Conservation (phyloP, 495 filamentous ascomycete species). For the Daldinia vernicosa region DNA sequence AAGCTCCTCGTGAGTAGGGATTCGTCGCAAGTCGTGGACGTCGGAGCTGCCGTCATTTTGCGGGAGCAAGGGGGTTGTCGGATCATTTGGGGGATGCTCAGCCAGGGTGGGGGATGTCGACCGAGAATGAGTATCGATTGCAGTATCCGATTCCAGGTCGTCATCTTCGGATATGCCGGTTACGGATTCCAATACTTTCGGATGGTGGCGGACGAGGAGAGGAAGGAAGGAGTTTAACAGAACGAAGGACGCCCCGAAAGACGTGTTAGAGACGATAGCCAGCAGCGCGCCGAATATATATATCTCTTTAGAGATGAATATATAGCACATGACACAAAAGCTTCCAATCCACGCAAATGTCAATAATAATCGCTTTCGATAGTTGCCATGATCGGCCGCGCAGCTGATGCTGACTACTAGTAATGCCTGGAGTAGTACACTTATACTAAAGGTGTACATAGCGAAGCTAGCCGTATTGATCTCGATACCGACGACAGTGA, state of each 20-base stretch:
- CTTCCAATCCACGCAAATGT: conserved; percentile 84
- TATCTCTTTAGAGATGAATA: conserved; percentile 74
- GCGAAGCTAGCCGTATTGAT: conserved; percentile 98
- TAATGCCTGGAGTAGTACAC: conserved; percentile 86
- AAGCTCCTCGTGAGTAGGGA: conserved; percentile 52
- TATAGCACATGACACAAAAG: conserved; percentile 85
- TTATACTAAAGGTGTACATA: conserved; percentile 96
- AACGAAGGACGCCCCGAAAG: conserved; percentile 86
- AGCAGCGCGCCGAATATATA: conserved; percentile 84
- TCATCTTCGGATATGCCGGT: conserved; percentile 47
- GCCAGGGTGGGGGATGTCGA: conserved; percentile 41
- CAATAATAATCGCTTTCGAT: conserved; percentile 86
- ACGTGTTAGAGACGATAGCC: conserved; percentile 90
- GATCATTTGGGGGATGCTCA: conserved; percentile 48
- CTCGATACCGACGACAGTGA: conserved; percentile 81
- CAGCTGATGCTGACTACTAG: conserved; percentile 95
- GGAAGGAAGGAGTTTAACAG: conserved; percentile 86
- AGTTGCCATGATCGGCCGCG: conserved; percentile 93
- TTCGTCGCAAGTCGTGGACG: conserved; percentile 47
- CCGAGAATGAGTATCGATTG: conserved; percentile 31
- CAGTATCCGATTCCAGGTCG: conserved; percentile 34
- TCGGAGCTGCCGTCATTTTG: conserved; percentile 40
- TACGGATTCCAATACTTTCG: conserved; percentile 55
- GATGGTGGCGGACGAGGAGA: conserved; percentile 80
- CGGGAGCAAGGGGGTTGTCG: conserved; percentile 57